Base-by-base conservation (phyloP, 2,329 filamentous ascomycete genomes). In the Chaetomium sp. region DNA sequence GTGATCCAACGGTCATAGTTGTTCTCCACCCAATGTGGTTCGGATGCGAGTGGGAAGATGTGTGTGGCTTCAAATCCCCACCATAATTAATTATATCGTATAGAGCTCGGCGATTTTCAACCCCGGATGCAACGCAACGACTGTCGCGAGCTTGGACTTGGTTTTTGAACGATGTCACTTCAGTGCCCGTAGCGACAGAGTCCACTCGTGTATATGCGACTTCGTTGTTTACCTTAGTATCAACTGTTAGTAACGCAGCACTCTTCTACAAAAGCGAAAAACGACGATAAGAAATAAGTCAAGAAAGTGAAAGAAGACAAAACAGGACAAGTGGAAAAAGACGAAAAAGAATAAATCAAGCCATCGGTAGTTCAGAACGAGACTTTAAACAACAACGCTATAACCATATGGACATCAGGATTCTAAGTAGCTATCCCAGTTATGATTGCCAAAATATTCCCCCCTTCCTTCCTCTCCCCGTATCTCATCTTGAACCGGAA, bases 11-110 rank as follows among this genome's bases (percentile, higher is more conserved):
- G 49, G 40, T 34, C 40, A 10, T 44, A 52, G 49, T 44, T 44
- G 40, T 44, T 44, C 33, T 43, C 40, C 6, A 19, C 12, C 49
- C 49, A 52, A 27, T 52, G 49, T 37, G 19, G 40, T 52, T 52
- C 49, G 41, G 36, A 44, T 52, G 49, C 49, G 9, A 52, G 40
- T 44, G 49, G 49, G 41, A 52, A 52, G 49, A 52, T 52, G 32
- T 52, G 38, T 37, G 49, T 41, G 33, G 40, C 49, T 44, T 52
- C 32, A 44, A 52, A 52, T 36, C 41, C 49, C 49, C 2, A 27
- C 49, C 49, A 52, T 2, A n/a, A n/a, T n/a, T n/a, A n/a, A n/a
- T n/a, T n/a, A 52, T 14, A 6, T 36, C 49, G 14, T 34, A 19
- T 12, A 12, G 32, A 43, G 48, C 37, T 42, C 32, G 19, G 19